phyloP scores from a whole-genome alignment of 768 basidiomycete genomes.

The Boletus reticulatus region DNA sequence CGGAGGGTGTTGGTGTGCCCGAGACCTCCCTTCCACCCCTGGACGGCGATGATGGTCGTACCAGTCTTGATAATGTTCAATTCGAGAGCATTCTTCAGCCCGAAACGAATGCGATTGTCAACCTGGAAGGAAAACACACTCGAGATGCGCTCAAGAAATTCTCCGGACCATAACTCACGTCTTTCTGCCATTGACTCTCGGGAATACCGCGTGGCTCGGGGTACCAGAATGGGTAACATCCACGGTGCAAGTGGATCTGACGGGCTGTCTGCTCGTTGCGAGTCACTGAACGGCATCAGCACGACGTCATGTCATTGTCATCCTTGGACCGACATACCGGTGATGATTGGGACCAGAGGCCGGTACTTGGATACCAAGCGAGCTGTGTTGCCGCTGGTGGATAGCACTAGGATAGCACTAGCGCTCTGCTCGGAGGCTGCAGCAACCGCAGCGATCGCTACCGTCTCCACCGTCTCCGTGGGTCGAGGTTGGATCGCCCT shows the following conservation, averaged over 20 bases:
- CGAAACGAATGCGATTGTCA: conserved; percentile 87
- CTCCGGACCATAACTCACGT: conserved; percentile 52
- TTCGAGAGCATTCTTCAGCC: conserved; percentile 77
- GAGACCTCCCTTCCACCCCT: conserved; percentile 99
- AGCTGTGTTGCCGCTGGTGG: conserved; percentile 95
- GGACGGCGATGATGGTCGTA: conserved; percentile 89
- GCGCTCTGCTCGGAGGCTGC: conserved; percentile 95
- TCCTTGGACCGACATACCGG: conserved; percentile 50
- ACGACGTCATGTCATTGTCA: background rate
- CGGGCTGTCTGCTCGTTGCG: conserved; percentile 94
- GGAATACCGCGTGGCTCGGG: conserved; percentile 88
- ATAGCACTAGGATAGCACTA: conserved; percentile 92
- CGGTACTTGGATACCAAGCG: conserved; percentile 96
- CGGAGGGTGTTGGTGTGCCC: conserved; percentile 94
- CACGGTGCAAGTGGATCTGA: conserved; percentile 95
- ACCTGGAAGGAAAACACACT: conserved; percentile 45
- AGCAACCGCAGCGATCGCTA: conserved; percentile 93
- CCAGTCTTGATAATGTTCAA: conserved; percentile 88
- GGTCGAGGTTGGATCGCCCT: conserved; percentile 77
- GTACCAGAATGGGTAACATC: conserved; percentile 97
- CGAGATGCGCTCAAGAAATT: conserved; percentile 3
- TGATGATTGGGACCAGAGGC: conserved; percentile 91
- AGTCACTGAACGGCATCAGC: conserved; percentile 59
- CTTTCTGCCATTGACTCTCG: conserved; percentile 93
- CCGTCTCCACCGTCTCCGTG: conserved; percentile 92